Conservation (phyloP, 768 basidiomycete genomes). For the Rhizopogon vulgaris region DNA sequence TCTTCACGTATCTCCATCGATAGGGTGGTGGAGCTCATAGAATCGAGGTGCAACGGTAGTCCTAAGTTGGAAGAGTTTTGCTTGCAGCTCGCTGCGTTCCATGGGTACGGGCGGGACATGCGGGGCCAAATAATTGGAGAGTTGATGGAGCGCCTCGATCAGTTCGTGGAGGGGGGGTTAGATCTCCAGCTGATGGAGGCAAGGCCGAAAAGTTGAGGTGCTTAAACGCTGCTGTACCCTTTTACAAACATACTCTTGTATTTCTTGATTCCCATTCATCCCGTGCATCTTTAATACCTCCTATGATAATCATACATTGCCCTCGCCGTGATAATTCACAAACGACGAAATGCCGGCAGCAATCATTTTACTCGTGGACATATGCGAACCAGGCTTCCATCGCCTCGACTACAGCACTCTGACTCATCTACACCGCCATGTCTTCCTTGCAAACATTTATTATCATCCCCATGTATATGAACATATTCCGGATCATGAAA, state of each 20-base stretch:
- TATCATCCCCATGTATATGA: too few species aligned
- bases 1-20: conserved; percentile 18
- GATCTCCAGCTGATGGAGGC: conserved; percentile 20
- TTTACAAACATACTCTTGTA: background rate
- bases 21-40: conserved; percentile 16
- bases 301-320: too few species aligned
- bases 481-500: too few species aligned
- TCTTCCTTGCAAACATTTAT: too few species aligned
- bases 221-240: background rate
- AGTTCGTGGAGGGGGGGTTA: conserved; percentile 18
- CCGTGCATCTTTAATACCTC: too few species aligned
- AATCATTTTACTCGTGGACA: too few species aligned
- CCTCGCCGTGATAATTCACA: too few species aligned
- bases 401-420: too few species aligned
- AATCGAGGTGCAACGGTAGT: conserved; percentile 14
- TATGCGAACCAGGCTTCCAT: too few species aligned
- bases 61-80: conserved; percentile 13
- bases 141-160: conserved; percentile 7
- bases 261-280: background rate
- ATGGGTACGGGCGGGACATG: conserved; percentile 22
- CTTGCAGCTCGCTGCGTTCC: conserved; percentile 20
- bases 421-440: too few species aligned
- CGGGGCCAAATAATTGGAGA: conserved; percentile 22
- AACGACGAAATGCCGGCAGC: too few species aligned
- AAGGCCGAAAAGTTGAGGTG: conserved; percentile 6